Conservation (phyloP, 2,329 filamentous ascomycete genomes). For the Paradendryphiella salina region DNA sequence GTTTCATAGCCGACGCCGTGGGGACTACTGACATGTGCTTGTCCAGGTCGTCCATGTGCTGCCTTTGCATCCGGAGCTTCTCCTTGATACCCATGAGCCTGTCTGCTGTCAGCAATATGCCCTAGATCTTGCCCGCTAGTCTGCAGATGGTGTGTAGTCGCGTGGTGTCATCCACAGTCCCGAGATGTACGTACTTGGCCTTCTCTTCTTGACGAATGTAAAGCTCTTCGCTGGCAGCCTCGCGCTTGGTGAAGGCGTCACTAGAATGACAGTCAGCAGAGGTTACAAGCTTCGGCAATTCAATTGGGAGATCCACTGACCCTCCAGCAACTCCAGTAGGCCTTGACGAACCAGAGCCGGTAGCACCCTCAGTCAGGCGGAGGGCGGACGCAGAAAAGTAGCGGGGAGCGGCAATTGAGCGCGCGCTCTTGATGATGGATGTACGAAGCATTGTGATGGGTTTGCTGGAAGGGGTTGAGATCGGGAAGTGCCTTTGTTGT, state of each 20-base stretch:
- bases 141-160: not conserved
- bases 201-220: slow-evolving; percentile 86
- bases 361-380: slow-evolving; percentile 52
- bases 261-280: slow-evolving; percentile 52
- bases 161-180: not conserved
- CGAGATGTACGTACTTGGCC: slow-evolving; percentile 65
- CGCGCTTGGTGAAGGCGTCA: slow-evolving; percentile 90
- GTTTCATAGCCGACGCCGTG: not conserved
- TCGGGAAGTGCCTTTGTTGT: slow-evolving; percentile 13
- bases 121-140: not conserved
- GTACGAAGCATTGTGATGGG: slow-evolving; percentile 43
- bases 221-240: slow-evolving; percentile 81
- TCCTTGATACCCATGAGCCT: slow-evolving; percentile 70
- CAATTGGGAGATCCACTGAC: slow-evolving; percentile 27
- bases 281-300: not conserved
- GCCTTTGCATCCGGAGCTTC: slow-evolving; percentile 73
- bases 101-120: slow-evolving; percentile 18
- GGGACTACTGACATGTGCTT: slow-evolving; percentile 73
- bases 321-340: slow-evolving; percentile 46
- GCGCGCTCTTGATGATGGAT: slow-evolving; percentile 47
- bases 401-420: slow-evolving; percentile 44
- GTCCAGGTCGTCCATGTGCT: slow-evolving; percentile 81
- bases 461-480: slow-evolving; percentile 15
- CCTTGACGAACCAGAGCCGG: slow-evolving; percentile 50
- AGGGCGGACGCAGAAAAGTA: slow-evolving; percentile 51